These are phyloP conservation scores for Aspergillus avenaceus DNA, from an alignment of 495 filamentous ascomycete species.

Conservation along the genomic window DNA sequence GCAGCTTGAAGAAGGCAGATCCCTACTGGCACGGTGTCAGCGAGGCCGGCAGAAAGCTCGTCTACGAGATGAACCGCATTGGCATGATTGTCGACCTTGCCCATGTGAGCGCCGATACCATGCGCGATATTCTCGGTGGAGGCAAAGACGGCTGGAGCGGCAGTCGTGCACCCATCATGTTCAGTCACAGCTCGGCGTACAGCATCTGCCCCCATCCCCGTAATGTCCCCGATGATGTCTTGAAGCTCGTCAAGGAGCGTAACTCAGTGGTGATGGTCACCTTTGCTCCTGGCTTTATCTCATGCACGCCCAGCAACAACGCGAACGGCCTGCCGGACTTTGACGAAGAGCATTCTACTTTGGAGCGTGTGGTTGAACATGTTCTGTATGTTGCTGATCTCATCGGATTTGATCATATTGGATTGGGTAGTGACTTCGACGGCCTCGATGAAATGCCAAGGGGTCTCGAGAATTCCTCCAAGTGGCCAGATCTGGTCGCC, in stretches of 20 bases:
- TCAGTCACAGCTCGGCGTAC: slow-evolving; percentile 53
- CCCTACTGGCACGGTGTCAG: slow-evolving; percentile 62
- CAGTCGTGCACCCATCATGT: slow-evolving; percentile 51
- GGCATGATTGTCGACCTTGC: slow-evolving; percentile 51
- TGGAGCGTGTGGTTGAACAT: slow-evolving; percentile 71
- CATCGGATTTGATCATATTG: slow-evolving; percentile 59
- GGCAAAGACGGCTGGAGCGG: slow-evolving; percentile 39
- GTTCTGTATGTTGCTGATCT: slow-evolving; percentile 51
- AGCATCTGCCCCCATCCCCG: slow-evolving; percentile 51
- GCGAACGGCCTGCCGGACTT: slow-evolving; percentile 39
- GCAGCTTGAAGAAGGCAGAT: slow-evolving; percentile 41
- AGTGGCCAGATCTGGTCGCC: slow-evolving; percentile 74
- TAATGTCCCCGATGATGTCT: slow-evolving; percentile 57
- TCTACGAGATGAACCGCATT: slow-evolving; percentile 55
- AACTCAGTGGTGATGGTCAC: slow-evolving; percentile 59
- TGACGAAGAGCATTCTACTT: slow-evolving; percentile 62
- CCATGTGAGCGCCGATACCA: slow-evolving; percentile 51
- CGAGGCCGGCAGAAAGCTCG: slow-evolving; percentile 57
- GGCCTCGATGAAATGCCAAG: slow-evolving; percentile 45
- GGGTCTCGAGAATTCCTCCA: slow-evolving; percentile 72
- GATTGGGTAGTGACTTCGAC: slow-evolving; percentile 62
- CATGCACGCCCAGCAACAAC: slow-evolving; percentile 43
- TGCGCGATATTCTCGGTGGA: slow-evolving; percentile 51
- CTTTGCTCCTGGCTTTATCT: slow-evolving; percentile 73
- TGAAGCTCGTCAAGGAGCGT: slow-evolving; percentile 50